Evolutionary conservation across 352 stramenopile genomes (phyloP), one percentile per base, ranked within the genome.

Genomic region (Ochromonadaceae sp.): DNA sequence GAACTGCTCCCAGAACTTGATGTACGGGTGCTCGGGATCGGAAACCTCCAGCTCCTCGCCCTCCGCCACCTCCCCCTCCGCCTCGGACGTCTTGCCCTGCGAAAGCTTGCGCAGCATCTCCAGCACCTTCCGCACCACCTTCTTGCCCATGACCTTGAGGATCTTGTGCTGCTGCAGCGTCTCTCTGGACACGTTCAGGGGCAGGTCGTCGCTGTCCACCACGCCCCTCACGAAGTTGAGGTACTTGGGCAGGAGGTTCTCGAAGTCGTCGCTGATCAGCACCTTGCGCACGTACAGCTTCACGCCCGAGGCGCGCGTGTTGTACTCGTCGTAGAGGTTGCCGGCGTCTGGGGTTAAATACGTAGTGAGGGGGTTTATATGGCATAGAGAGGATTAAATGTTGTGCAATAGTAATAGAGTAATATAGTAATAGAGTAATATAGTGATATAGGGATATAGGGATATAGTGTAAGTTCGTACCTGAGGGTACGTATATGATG

Each of bases 211-310:
- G 61, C 85, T 96, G 77, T 99, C 93, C n/a, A 99, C 94, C 55
- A 99, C 89, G 79, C 94, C 94, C 83, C 97, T 96, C 62, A 99
- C 81, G 74, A 99, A 99, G 66, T 81, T 85, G 46, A 99, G 80
- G 82, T 94, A 99, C 78, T 98, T 92, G 31, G 93, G 94, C 92
- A 99, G 98, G 61, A 99, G 73, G 66, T 99, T 92, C 78, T 99
- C 91, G 75, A 92, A 99, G 82, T 99, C 97, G 83, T 99, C 92
- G 92, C 98, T 98, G 81, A 99, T 99, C 79, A 99, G 98, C 63
- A 99, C 94, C 71, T 92, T 85, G 76, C 93, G 87, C 71, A 99
- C 93, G 76, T 99, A 99, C 40, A 77, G 59, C 69, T 77, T 77
- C 52, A 77, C 77, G 69, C 75, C 78, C 17, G 90, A 85, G 65